Evolutionary conservation across 176 grass and related monocot species (phyloP).

Genomic region (Oryza rufipogon): DNA sequence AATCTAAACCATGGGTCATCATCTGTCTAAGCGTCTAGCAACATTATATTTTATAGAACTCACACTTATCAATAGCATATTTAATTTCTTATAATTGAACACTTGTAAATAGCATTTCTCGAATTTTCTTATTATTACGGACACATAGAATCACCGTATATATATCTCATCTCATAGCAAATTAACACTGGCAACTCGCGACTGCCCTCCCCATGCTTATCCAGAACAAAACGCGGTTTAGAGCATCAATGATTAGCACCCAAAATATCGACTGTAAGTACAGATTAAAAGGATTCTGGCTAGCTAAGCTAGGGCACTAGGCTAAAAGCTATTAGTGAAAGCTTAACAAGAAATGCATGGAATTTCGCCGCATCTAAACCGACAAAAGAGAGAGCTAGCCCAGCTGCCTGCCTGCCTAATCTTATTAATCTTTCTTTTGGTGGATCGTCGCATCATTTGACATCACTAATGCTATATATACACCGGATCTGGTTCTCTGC

Average conservation of each 20-base stretch:
- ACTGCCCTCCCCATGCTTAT: slow-evolving; percentile 21
- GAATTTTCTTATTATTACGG: too few species aligned
- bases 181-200: not conserved
- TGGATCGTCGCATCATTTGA: slow-evolving; percentile 55
- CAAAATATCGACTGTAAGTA: slow-evolving; percentile 45
- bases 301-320: not conserved
- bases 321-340: slow-evolving; percentile 7
- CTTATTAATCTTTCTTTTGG: slow-evolving; percentile 15
- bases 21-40: too few species aligned
- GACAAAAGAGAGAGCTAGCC: not conserved
- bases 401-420: not conserved
- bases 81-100: too few species aligned
- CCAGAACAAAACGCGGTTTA: slow-evolving; percentile 20
- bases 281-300: slow-evolving; percentile 32
- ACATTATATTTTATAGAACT: too few species aligned
- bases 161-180: not conserved
- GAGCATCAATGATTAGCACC: slow-evolving; percentile 35
- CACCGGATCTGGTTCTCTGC: slow-evolving; percentile 47
- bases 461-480: slow-evolving; percentile 35
- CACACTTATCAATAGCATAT: too few species aligned
- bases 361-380: not conserved
- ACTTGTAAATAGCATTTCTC: too few species aligned
- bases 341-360: not conserved
- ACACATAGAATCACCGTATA: not conserved
- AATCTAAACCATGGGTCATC: too few species aligned